phyloP scores from a whole-genome alignment of 1,284 basidiomycete genomes.

The Ganoderma meredithae region DNA sequence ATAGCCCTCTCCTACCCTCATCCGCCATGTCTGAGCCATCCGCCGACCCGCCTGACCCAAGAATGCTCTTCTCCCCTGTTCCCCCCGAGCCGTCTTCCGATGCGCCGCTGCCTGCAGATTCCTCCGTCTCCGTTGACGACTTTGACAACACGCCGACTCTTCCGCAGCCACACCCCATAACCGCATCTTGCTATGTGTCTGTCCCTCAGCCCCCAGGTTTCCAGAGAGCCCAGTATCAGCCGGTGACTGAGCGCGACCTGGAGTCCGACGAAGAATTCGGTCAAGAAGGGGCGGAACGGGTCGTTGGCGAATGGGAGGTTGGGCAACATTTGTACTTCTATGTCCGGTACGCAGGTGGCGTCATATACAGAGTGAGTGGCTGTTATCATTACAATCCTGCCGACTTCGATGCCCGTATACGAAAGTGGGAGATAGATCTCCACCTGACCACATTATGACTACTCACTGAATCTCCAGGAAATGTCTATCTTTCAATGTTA shows the following conservation, averaged over 20 bases:
- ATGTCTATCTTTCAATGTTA: neutral
- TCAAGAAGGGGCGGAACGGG: conserved; percentile 33
- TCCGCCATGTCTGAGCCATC: conserved; percentile 20
- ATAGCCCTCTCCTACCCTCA: neutral
- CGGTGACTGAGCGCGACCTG: conserved; percentile 32
- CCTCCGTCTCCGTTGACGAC: conserved; percentile 20
- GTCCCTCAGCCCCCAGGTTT: conserved; percentile 28
- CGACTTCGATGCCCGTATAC: neutral
- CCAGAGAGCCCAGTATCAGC: conserved; percentile 31
- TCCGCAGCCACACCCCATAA: neutral
- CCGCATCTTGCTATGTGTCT: conserved; percentile 24
- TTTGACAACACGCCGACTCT: neutral
- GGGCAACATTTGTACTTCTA: conserved; percentile 59
- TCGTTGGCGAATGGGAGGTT: conserved; percentile 65
- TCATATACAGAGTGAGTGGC: conserved; percentile 61
- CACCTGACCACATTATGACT: neutral
- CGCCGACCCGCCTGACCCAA: conserved; percentile 17
- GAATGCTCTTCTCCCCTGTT: conserved; percentile 22
- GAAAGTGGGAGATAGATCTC: neutral
- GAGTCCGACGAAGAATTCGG: conserved; percentile 34
- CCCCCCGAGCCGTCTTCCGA: conserved; percentile 24
- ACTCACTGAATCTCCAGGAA: neutral
- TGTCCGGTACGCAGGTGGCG: conserved; percentile 62
- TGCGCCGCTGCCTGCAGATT: conserved; percentile 21
- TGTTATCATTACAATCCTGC: neutral